These are phyloP conservation scores for Coniella vitis DNA, from an alignment of 2,329 filamentous ascomycete genomes.

Conservation along the genomic window DNA sequence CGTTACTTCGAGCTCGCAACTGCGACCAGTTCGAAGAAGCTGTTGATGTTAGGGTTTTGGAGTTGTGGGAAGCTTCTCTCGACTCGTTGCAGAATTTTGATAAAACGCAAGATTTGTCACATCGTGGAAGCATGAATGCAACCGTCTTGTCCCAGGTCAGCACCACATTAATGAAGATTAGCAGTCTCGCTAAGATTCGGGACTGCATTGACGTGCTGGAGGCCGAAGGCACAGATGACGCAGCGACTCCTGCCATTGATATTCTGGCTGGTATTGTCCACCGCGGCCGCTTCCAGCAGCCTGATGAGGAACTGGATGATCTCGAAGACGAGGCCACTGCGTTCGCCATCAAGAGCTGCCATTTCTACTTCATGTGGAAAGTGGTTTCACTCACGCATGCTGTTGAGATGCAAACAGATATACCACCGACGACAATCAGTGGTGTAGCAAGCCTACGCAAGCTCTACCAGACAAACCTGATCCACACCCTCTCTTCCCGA, in stretches of 20 bases:
- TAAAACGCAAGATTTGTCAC: slow-evolving; percentile 63
- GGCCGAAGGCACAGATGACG: slow-evolving; percentile 43
- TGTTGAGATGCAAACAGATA: slow-evolving; percentile 46
- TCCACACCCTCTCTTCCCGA: slow-evolving; percentile 61
- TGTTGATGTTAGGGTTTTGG: slow-evolving; percentile 70
- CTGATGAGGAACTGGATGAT: slow-evolving; percentile 64
- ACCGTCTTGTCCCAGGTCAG: slow-evolving; percentile 62
- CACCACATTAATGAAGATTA: slow-evolving; percentile 70
- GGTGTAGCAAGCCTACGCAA: slow-evolving; percentile 49
- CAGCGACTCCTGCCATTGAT: slow-evolving; percentile 50
- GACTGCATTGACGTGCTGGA: slow-evolving; percentile 75
- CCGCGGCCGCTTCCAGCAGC: slow-evolving; percentile 63
- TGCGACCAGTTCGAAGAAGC: slow-evolving; percentile 86
- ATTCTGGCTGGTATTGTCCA: slow-evolving; percentile 66
- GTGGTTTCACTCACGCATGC: slow-evolving; percentile 52
- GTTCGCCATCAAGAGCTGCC: slow-evolving; percentile 66
- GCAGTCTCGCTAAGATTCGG: slow-evolving; percentile 71
- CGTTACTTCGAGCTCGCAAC: slow-evolving; percentile 76
- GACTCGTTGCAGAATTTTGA: slow-evolving; percentile 66
- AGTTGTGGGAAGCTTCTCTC: slow-evolving; percentile 79
- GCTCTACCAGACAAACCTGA: slow-evolving; percentile 54
- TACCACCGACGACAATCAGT: slow-evolving; percentile 54
- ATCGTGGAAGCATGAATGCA: slow-evolving; percentile 60
- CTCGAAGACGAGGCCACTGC: slow-evolving; percentile 73
- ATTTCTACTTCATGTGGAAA: slow-evolving; percentile 97